Percentiles rank a stretch among this genome's conserved stretches.
Evolutionary conservation across 2,329 filamentous ascomycete genomes (phyloP).

Genomic region (Coniochaeta ligniaria): DNA sequence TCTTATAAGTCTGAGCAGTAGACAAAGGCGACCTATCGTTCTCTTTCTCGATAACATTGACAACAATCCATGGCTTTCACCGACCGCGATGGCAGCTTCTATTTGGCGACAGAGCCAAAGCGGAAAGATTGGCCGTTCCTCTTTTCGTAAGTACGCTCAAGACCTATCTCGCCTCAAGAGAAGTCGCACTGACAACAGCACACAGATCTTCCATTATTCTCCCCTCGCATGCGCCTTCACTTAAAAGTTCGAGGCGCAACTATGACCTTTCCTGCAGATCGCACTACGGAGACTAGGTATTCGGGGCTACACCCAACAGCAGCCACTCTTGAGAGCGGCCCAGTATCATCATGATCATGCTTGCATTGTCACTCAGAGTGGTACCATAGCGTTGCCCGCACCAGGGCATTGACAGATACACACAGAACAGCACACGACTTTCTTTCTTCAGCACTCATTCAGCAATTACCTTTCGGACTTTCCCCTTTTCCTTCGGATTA

Average conservation of each 20-base stretch:
- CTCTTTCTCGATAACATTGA: background rate
- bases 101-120: background rate
- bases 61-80: background rate
- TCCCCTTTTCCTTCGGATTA: background rate
- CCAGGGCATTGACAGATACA: background rate
- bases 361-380: too few species aligned
- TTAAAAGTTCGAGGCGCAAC: background rate
- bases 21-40: background rate
- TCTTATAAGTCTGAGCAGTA: background rate
- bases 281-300: background rate
- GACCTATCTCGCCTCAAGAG: background rate
- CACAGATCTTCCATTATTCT: background rate
- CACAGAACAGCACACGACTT: background rate
- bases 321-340: background rate
- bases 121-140: background rate
- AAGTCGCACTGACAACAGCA: background rate
- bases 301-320: background rate
- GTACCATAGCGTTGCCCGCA: too few species aligned
- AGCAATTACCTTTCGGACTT: background rate
- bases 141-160: background rate
- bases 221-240: background rate
- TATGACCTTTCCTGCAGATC: background rate
- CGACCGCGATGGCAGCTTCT: background rate
- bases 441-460: background rate
- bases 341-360: too few species aligned